Evolutionary conservation across 2,329 filamentous ascomycete species (phyloP).

Genomic region (Westerdykella aurantiaca): DNA sequence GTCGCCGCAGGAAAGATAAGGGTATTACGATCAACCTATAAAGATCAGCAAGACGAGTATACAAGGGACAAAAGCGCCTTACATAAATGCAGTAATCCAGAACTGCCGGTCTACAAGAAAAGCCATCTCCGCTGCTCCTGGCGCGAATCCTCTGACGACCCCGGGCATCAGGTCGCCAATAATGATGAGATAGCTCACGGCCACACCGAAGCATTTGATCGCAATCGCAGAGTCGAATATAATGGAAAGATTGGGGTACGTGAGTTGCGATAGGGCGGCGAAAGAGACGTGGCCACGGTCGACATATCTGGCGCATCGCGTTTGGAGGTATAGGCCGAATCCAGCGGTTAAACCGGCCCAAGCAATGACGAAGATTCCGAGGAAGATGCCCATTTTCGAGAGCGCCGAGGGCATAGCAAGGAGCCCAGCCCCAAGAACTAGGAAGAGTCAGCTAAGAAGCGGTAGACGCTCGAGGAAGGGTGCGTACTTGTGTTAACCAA

Average conservation of each 20-base stretch:
- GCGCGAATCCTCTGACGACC: conserved; percentile 75
- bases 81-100: conserved; percentile 98
- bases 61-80: conserved; percentile 19
- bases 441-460: conserved; percentile 8
- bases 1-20: conserved; percentile 78
- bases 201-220: conserved; percentile 96
- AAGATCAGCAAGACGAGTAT: conserved; percentile 8
- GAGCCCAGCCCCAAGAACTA: conserved; percentile 88
- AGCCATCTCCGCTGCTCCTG: conserved; percentile 55
- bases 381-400: conserved; percentile 87
- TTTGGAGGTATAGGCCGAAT: conserved; percentile 92
- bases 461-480: neutral
- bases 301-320: conserved; percentile 85
- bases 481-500: conserved; percentile 85
- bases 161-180: conserved; percentile 98
- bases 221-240: conserved; percentile 94
- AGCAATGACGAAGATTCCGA: conserved; percentile 76
- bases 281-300: conserved; percentile 86
- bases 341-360: conserved; percentile 88
- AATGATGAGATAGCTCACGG: conserved; percentile 95
- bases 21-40: conserved; percentile 82
- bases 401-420: conserved; percentile 94
- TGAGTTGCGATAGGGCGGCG: conserved; percentile 93
- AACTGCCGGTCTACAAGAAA: conserved; percentile 89
- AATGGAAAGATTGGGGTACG: conserved; percentile 92